These are phyloP conservation scores for Mortierella sp. DNA, from an alignment of 371 early-diverging fungal genomes.

Conservation along the genomic window DNA sequence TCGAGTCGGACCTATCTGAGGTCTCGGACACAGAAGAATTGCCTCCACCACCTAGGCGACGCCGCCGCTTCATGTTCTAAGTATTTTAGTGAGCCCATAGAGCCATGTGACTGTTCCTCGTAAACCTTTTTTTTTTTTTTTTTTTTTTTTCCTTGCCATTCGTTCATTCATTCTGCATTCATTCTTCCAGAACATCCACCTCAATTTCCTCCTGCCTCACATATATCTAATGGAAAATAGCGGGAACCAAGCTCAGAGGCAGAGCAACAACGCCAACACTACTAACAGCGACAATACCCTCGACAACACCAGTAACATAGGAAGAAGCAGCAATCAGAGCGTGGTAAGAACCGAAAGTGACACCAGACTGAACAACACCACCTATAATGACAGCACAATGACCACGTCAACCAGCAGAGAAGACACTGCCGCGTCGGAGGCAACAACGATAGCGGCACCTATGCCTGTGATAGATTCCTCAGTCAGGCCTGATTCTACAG, in stretches of 20 bases:
- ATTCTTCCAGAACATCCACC: background rate
- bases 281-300: background rate
- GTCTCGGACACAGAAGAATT: constrained; percentile 12
- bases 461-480: background rate
- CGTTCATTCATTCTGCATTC: background rate
- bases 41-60: constrained; percentile 8
- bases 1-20: constrained; percentile 17
- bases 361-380: background rate
- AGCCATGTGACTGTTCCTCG: no score
- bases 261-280: no score
- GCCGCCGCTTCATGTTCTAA: constrained; percentile 21
- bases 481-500: background rate
- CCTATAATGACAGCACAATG: no score
- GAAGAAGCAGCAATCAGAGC: background rate
- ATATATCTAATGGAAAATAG: background rate
- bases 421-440: background rate
- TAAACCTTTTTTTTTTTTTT: constrained; percentile 8
- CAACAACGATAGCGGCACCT: background rate
- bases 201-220: background rate
- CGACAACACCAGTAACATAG: background rate
- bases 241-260: background rate
- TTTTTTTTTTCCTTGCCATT: background rate
- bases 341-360: background rate
- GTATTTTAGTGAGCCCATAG: background rate
- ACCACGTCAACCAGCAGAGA: no score